Evolutionary conservation across 805 yeast genomes (phyloP).

Genomic region (Metschnikowia continentalis): DNA sequence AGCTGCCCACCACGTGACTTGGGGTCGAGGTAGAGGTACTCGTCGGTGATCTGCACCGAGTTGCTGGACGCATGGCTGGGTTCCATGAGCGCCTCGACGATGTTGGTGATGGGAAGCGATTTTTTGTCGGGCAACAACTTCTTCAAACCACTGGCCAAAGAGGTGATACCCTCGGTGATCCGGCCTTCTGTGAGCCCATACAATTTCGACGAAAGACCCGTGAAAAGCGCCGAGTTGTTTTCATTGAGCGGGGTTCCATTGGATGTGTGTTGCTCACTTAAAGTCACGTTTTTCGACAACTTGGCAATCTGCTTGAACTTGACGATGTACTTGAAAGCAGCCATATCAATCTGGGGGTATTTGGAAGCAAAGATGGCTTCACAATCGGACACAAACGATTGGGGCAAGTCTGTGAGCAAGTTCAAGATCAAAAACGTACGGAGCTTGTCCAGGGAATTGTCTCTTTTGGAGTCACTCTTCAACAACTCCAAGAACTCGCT

Average conservation of each 20-base stretch:
- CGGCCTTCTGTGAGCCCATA: constrained; percentile 82
- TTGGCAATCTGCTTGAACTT: constrained; percentile 76
- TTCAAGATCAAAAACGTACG: constrained; percentile 83
- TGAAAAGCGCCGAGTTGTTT: constrained; percentile 56
- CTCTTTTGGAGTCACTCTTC: constrained; percentile 47
- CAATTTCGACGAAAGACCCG: constrained; percentile 69
- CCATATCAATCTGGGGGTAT: constrained; percentile 51
- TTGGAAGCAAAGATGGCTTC: constrained; percentile 53
- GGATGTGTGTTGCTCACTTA: constrained; percentile 25
- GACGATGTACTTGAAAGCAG: constrained; percentile 68
- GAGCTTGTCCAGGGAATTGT: constrained; percentile 72
- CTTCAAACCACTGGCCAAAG: constrained; percentile 81
- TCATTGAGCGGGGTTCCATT: constrained; percentile 25
- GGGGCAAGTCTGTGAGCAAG: constrained; percentile 43
- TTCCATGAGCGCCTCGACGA: constrained; percentile 89
- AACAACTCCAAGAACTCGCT: constrained; percentile 58
- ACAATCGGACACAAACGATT: constrained; percentile 43
- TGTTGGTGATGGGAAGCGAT: constrained; percentile 81
- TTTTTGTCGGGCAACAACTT: constrained; percentile 84
- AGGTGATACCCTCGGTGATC: constrained; percentile 84
- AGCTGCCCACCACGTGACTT: constrained; percentile 86
- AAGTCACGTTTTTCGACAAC: constrained; percentile 25
- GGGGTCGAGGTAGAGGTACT: constrained; percentile 88
- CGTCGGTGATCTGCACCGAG: constrained; percentile 75
- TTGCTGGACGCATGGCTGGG: constrained; percentile 62